Evolutionary conservation across 495 filamentous ascomycete species (phyloP).

Genomic region (Talaromyces nanjingensis): DNA sequence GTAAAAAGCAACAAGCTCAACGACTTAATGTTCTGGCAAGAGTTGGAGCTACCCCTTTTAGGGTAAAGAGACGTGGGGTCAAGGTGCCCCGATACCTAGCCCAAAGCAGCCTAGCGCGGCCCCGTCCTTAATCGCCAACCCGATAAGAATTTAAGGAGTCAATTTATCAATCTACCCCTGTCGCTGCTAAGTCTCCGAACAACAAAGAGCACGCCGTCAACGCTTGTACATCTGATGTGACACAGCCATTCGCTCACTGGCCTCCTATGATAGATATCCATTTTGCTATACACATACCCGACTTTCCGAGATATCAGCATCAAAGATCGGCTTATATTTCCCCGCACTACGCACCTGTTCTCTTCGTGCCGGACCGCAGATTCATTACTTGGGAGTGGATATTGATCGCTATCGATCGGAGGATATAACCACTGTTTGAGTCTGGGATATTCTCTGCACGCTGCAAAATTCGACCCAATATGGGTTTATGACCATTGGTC

Average conservation of each 20-base stretch:
- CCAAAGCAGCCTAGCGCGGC: neutral
- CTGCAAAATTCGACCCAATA: neutral
- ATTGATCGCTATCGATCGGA: neutral
- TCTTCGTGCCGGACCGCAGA: neutral
- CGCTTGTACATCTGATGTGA: neutral
- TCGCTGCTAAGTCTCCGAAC: neutral
- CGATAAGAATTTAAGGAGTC: constrained; percentile 1
- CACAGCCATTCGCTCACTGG: neutral
- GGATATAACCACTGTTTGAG: neutral
- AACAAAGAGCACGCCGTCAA: neutral
- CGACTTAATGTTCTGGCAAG: neutral
- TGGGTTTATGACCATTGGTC: constrained; percentile 12
- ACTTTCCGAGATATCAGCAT: neutral
- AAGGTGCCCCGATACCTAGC: neutral
- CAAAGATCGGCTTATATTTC: neutral
- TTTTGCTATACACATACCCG: neutral
- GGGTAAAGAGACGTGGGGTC: neutral
- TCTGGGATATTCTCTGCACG: neutral
- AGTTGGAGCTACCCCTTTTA: constrained; percentile 3
- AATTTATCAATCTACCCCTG: neutral
- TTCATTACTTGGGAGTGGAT: neutral
- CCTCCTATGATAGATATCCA: neutral
- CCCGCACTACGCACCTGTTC: neutral
- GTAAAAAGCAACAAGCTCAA: neutral
- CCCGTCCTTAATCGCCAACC: neutral